Conservation (phyloP, 352 stramenopile genomes). For the Phytophthora nicotianae region DNA sequence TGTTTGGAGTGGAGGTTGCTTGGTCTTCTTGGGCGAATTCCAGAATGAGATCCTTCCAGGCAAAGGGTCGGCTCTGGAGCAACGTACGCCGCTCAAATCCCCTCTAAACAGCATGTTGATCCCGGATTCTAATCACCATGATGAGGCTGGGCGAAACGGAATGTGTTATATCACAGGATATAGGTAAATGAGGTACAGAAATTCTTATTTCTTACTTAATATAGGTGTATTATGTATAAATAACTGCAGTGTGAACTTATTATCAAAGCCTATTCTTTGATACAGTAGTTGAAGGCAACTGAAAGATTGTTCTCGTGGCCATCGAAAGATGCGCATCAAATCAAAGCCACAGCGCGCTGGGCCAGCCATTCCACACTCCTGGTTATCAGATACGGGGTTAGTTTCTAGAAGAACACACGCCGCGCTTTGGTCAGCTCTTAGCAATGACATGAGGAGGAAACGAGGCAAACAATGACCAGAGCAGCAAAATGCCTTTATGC, state of each 20-base stretch:
- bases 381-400: conserved; percentile 16
- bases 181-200: not conserved
- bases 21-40: conserved; percentile 41
- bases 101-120: conserved; percentile 39
- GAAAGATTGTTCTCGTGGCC: conserved; percentile 24
- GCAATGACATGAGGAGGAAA: not conserved
- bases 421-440: not conserved
- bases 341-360: conserved; percentile 14
- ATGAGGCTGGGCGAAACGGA: conserved; percentile 27
- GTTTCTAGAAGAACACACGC: not conserved
- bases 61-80: conserved; percentile 19
- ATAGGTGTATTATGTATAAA: not conserved
- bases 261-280: not conserved
- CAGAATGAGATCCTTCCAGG: conserved; percentile 38
- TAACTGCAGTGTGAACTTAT: not conserved
- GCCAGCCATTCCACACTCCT: conserved; percentile 23
- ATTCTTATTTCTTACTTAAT: not conserved
- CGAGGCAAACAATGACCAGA: too few species aligned
- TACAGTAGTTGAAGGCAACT: conserved; percentile 1
- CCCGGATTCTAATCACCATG: conserved; percentile 30
- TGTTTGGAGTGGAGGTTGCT: conserved; percentile 32
- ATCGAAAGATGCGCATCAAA: conserved; percentile 20
- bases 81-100: conserved; percentile 15
- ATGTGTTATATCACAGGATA: not conserved
- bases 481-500: too few species aligned